Evolutionary conservation across 176 grass and related monocot genomes (phyloP), one percentile per base, ranked within the genome.

Genomic region (Lolium multiflorum): DNA sequence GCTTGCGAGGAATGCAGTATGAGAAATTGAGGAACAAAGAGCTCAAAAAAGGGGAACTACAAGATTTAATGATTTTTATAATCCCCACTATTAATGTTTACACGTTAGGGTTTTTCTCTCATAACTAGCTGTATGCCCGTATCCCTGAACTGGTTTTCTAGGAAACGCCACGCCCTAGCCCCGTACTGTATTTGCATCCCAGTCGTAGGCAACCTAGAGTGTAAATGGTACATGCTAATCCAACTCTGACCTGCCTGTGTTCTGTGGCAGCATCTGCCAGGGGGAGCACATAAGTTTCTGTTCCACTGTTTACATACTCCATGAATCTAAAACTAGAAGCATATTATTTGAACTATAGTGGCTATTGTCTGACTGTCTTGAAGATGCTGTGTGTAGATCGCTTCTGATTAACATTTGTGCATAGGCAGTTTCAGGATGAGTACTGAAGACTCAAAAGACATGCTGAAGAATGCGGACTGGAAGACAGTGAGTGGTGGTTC

Each of bases 391-490:
- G 22, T 66, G 22, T 37, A 81, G 1, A 80, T 69, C 7, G 1
- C 43, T 78, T 62, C 61, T 80, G 22, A 84, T 87, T 87, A 41
- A 11, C 44, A 58, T 52, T 75, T 56, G 18, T 35, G 9, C 16
- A 31, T 81, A n/a, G n/a, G 25, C 21, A 65, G 74, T 81, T 83
- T 79, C 71, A 31, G 38, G 18, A 94, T 94, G 94, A 88, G 75
- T 38, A 35, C 47, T 26, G 85, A 94, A 62, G 92, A 97, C 38
- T 80, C 90, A 0, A 94, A 84, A 59, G 94, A 97, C 82, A n/a
- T 88, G 75, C 80, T 94, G 64, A 92, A 94, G 58, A 92, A 87
- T 81, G 80, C 86, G 74, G 85, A 90, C 81, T 97, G 94, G 92
- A 97, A 92, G 72, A 92, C 87, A 43, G 85, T 94, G 11, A 85